A percentile compares a stretch with the other conserved stretches of the same genome.
phyloP scores from a whole-genome alignment of 2,329 filamentous ascomycete species.

The Sporothrix humicola region DNA sequence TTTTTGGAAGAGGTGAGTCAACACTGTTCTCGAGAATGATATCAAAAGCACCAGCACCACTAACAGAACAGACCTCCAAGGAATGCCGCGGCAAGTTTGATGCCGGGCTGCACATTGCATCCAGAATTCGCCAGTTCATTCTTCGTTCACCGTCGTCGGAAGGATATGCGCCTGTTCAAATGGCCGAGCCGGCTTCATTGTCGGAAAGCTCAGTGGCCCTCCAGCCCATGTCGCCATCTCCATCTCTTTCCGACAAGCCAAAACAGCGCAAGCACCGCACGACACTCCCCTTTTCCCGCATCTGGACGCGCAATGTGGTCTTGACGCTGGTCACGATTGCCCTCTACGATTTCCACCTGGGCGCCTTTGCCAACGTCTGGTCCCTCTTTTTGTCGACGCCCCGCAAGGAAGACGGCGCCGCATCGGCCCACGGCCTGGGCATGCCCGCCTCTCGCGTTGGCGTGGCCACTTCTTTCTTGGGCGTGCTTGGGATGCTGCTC shows the following conservation, averaged over 20 bases:
- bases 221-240: background rate
- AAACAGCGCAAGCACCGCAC: background rate
- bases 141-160: background rate
- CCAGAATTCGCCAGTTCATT: conserved; percentile 15
- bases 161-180: conserved; percentile 22
- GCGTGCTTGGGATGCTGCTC: conserved; percentile 69
- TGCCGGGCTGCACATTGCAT: conserved; percentile 48
- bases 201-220: background rate
- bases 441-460: conserved; percentile 71
- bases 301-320: conserved; percentile 57
- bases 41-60: background rate
- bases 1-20: conserved; percentile 67
- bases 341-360: conserved; percentile 73
- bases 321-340: conserved; percentile 66
- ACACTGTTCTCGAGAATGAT: background rate
- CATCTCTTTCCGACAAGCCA: background rate
- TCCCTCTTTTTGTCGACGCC: conserved; percentile 72
- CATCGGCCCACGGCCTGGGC: conserved; percentile 67
- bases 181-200: conserved; percentile 3
- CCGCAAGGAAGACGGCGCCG: conserved; percentile 47
- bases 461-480: conserved; percentile 71
- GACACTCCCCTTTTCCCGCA: conserved; percentile 48
- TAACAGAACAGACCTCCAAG: conserved; percentile 50
- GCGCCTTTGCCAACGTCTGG: conserved; percentile 71
- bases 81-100: conserved; percentile 55